Percentiles rank a stretch among this genome's conserved stretches.
phyloP scores from a whole-genome alignment of 306 rosid genomes.

The Cucumis hystrix region DNA sequence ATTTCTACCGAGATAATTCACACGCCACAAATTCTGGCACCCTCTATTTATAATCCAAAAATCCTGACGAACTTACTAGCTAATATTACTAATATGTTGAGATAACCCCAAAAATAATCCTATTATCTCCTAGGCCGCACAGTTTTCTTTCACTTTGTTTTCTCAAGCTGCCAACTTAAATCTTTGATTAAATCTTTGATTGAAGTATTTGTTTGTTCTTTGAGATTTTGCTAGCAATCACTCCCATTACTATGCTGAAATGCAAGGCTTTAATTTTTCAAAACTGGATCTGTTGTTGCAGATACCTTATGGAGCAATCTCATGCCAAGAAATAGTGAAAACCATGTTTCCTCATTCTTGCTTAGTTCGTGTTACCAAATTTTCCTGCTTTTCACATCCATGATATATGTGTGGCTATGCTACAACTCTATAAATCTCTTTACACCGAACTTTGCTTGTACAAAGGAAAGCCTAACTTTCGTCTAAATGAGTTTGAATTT shows the following conservation, averaged over 20 bases:
- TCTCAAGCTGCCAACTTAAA: background rate
- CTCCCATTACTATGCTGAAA: background rate
- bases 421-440: background rate
- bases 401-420: background rate
- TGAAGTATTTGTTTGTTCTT: background rate
- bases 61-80: no score
- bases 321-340: background rate
- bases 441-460: background rate
- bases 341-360: background rate
- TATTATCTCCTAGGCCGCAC: no score
- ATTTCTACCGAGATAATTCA: no score
- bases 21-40: no score
- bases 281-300: background rate
- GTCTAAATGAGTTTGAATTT: background rate
- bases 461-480: background rate
- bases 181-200: background rate
- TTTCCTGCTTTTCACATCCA: background rate
- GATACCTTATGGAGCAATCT: slow-evolving; percentile 1
- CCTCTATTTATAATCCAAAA: no score
- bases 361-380: background rate
- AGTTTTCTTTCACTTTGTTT: background rate
- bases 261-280: background rate
- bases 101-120: no score
- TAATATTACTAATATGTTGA: no score
- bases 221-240: background rate